phyloP scores from a whole-genome alignment of 1,284 basidiomycete genomes.

The Pseudozyma sp. region DNA sequence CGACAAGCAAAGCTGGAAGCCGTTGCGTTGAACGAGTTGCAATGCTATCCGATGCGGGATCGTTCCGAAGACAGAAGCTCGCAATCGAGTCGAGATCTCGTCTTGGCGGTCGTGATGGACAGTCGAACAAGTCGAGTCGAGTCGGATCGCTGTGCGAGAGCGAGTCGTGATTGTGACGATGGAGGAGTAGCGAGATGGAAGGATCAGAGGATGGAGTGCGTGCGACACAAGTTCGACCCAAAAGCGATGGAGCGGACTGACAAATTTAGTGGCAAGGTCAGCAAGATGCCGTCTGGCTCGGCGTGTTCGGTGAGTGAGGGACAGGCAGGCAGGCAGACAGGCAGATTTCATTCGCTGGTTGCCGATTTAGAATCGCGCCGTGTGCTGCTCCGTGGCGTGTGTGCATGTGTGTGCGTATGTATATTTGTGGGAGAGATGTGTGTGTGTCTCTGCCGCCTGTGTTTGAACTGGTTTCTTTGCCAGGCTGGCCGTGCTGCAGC shows the following conservation, averaged over 20 bases:
- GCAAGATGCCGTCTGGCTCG: too few relatives aligned
- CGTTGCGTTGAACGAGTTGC: background rate
- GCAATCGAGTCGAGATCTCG: too few relatives aligned
- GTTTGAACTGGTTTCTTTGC: background rate
- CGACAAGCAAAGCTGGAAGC: too few relatives aligned
- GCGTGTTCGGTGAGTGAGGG: background rate
- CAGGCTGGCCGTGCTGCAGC: background rate
- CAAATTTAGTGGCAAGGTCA: too few relatives aligned
- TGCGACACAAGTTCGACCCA: constrained; percentile 1
- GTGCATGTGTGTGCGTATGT: background rate
- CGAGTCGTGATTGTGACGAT: background rate
- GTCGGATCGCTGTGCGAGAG: background rate
- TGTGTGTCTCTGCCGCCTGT: background rate
- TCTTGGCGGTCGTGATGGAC: too few relatives aligned
- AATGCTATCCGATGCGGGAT: background rate
- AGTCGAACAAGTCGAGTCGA: too few relatives aligned
- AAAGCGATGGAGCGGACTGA: too few relatives aligned
- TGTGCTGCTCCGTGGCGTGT: background rate
- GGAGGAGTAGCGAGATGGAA: background rate
- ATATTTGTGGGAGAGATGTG: background rate
- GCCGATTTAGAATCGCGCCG: background rate
- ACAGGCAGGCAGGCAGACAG: background rate
- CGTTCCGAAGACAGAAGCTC: too few relatives aligned
- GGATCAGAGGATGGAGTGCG: background rate
- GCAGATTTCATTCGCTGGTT: too few relatives aligned